A percentile compares a stretch with the other conserved stretches of the same genome.
phyloP scores from a whole-genome alignment of 108 stramenopile genomes.

The Fistulifera solaris region DNA sequence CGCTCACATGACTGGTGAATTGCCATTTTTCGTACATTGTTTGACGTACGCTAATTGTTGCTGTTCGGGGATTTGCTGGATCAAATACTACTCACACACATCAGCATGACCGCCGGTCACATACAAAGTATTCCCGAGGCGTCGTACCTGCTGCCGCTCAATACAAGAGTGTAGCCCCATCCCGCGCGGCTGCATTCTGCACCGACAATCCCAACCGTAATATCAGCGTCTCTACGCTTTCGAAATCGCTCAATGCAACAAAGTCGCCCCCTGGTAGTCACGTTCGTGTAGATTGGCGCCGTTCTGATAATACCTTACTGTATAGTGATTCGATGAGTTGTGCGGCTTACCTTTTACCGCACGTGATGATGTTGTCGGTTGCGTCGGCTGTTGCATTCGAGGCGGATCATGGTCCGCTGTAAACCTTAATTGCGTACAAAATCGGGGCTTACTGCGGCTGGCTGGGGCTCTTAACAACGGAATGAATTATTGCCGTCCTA shows the following conservation, averaged over 20 bases:
- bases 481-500: too few species aligned
- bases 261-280: constrained; percentile 53
- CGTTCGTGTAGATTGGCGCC: constrained; percentile 69
- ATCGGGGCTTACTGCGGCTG: too few species aligned
- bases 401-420: too few species aligned
- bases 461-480: too few species aligned
- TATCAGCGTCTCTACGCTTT: constrained; percentile 47
- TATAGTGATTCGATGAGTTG: constrained; percentile 39
- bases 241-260: constrained; percentile 76
- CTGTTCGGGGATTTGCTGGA: constrained; percentile 11
- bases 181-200: constrained; percentile 32
- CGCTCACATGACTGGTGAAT: constrained; percentile 80
- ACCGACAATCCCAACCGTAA: constrained; percentile 17
- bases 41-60: constrained; percentile 37
- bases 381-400: constrained; percentile 45
- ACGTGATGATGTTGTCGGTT: too few species aligned
- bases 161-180: constrained; percentile 69
- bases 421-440: too few species aligned
- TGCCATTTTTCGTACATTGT: constrained; percentile 64
- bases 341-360: too few species aligned
- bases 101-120: constrained; percentile 57
- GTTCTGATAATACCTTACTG: too few species aligned
- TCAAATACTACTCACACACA: constrained; percentile 41
- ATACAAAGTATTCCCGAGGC: constrained; percentile 61
- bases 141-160: constrained; percentile 75